These are phyloP conservation scores for Wickerhamiella siamensis DNA, from an alignment of 805 yeast species.

Conservation along the genomic window DNA sequence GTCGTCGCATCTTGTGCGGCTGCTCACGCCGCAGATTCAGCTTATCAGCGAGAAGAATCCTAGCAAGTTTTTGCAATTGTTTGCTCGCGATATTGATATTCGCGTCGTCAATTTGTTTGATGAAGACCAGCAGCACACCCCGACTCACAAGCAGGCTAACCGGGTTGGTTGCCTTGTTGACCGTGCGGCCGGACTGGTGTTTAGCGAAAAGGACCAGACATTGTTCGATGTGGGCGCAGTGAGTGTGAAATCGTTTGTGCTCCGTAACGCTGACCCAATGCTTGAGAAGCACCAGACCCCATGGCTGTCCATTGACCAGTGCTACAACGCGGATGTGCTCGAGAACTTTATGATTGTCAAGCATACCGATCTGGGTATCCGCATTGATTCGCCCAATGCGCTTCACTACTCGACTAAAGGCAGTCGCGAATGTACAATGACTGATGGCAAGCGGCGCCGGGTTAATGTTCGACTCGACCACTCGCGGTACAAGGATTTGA, in stretches of 20 bases:
- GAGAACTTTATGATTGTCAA: conserved; percentile 42
- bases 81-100: conserved; percentile 57
- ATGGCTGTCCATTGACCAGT: conserved; percentile 64
- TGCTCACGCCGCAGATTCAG: conserved; percentile 77
- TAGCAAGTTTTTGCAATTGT: conserved; percentile 50
- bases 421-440: neutral
- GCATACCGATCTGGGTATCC: conserved; percentile 45
- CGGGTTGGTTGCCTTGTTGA: conserved; percentile 55
- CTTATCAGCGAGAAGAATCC: conserved; percentile 37
- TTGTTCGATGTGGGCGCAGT: conserved; percentile 46
- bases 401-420: conserved; percentile 26
- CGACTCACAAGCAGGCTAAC: conserved; percentile 38
- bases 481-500: conserved; percentile 3
- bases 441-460: neutral
- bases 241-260: conserved; percentile 38
- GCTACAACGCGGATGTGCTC: conserved; percentile 39
- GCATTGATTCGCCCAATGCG: conserved; percentile 41
- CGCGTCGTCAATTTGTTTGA: conserved; percentile 54
- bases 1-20: conserved; percentile 48
- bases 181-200: conserved; percentile 58
- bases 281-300: conserved; percentile 58
- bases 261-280: conserved; percentile 30
- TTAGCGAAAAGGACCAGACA: conserved; percentile 38
- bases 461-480: neutral
- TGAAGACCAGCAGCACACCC: conserved; percentile 23